phyloP scores from a whole-genome alignment of 768 basidiomycete genomes.

The Termitomyces sp. region DNA sequence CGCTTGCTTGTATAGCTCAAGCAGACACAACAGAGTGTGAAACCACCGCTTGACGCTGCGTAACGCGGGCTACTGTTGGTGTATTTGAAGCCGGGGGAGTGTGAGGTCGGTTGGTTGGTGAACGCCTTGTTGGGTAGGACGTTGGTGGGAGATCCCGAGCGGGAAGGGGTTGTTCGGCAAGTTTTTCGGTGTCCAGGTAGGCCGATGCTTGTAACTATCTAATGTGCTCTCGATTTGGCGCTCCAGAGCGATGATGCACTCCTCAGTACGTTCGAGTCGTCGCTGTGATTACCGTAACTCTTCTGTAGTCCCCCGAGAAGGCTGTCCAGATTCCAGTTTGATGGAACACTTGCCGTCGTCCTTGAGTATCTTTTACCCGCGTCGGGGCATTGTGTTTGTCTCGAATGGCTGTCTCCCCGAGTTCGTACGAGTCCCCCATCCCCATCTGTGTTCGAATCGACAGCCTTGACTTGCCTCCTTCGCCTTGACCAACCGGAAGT shows the following conservation, averaged over 20 bases:
- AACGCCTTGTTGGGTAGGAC: slow-evolving; percentile 32
- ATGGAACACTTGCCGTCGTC: slow-evolving; percentile 41
- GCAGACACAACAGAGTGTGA: slow-evolving; percentile 16
- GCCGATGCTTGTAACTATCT: slow-evolving; percentile 13
- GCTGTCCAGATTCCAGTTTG: slow-evolving; percentile 9
- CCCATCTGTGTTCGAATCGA: no score
- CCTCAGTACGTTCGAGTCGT: no score
- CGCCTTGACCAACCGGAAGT: no score
- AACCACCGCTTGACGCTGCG: slow-evolving; percentile 35
- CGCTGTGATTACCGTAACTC: slow-evolving; percentile 26
- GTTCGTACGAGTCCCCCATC: no score
- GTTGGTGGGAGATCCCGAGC: slow-evolving; percentile 20
- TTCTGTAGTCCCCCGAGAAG: slow-evolving; percentile 14
- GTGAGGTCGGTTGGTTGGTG: slow-evolving; percentile 40
- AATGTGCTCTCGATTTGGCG: slow-evolving; percentile 9
- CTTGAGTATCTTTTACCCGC: slow-evolving; percentile 42
- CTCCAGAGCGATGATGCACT: no score
- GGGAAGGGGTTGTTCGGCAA: slow-evolving; percentile 26
- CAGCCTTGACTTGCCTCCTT: no score
- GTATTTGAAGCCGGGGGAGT: slow-evolving; percentile 36
- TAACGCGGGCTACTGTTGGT: slow-evolving; percentile 31
- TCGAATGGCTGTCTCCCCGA: no score
- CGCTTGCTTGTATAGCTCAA: slow-evolving; percentile 22
- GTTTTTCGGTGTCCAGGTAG: slow-evolving; percentile 37
- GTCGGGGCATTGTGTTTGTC: no score